Conservation (phyloP, 768 basidiomycete genomes). For the Suillus ampliporus region DNA sequence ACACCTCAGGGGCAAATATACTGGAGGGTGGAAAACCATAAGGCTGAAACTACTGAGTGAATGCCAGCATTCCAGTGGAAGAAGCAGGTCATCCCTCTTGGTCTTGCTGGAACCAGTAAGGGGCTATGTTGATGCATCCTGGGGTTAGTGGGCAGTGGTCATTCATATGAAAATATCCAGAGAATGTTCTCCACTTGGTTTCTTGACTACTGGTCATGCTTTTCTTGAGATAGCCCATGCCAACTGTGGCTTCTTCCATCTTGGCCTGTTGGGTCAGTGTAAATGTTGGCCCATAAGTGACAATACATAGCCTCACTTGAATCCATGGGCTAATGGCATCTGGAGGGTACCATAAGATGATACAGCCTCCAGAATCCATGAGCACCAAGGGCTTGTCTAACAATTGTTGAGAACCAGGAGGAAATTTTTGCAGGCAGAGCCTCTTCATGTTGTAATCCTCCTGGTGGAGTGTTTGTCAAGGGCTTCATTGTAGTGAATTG, state of each 20-base stretch:
- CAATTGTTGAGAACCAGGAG: neutral
- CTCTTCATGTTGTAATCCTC: neutral
- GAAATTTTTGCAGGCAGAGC: neutral
- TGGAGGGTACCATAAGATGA: neutral
- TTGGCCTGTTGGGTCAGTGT: neutral
- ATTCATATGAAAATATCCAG: no score
- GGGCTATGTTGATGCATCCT: no score
- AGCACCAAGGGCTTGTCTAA: neutral
- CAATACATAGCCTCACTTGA: neutral
- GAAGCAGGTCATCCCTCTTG: no score
- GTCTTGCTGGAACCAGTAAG: no score
- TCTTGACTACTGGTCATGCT: no score
- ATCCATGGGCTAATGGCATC: neutral
- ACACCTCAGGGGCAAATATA: neutral
- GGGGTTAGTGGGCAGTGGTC: no score
- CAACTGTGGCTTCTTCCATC: neutral
- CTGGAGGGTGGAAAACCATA: neutral
- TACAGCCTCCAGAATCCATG: rapidly evolving
- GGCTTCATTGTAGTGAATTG: neutral
- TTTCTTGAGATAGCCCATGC: no score
- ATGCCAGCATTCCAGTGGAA: no score
- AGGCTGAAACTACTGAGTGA: no score
- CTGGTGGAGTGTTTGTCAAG: neutral
- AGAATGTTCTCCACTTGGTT: no score
- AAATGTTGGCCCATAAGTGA: neutral